A percentile compares a stretch with the other conserved stretches of the same genome.
Conservation (phyloP, 2,329 filamentous ascomycete genomes). For the Talaromyces atroroseus region DNA sequence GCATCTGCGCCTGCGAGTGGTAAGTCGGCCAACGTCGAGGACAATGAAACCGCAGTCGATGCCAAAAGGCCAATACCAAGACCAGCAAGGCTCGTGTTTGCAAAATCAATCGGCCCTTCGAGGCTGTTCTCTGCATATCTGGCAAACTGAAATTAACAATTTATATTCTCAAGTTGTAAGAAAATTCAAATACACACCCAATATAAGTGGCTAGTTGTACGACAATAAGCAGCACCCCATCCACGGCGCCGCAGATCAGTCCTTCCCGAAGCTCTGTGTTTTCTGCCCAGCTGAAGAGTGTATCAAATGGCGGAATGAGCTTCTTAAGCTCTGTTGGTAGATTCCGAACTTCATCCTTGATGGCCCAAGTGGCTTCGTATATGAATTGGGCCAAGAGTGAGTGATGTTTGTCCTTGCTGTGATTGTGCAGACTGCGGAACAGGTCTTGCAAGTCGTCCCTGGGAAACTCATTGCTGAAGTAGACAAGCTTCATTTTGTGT, state of each 20-base stretch:
- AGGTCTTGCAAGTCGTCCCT: slow-evolving; percentile 40
- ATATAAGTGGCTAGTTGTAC: slow-evolving; percentile 42
- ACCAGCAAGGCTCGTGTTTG: slow-evolving; percentile 32
- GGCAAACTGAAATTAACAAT: not conserved
- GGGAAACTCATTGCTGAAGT: slow-evolving; percentile 47
- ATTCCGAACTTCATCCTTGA: slow-evolving; percentile 36
- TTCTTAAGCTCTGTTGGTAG: slow-evolving; percentile 17
- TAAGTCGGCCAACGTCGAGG: slow-evolving; percentile 37
- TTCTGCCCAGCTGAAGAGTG: slow-evolving; percentile 10
- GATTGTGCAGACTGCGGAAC: slow-evolving; percentile 34
- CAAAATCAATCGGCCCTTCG: slow-evolving; percentile 19
- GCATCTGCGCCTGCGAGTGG: slow-evolving; percentile 38
- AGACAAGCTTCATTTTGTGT: slow-evolving; percentile 16
- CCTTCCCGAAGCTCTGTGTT: slow-evolving; percentile 33
- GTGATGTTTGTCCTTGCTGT: slow-evolving; percentile 37
- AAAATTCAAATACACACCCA: slow-evolving; percentile 33
- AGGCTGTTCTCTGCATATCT: slow-evolving; percentile 28
- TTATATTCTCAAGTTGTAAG: not conserved
- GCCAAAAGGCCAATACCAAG: slow-evolving; percentile 45
- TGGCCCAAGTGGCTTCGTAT: slow-evolving; percentile 32
- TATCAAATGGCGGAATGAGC: slow-evolving; percentile 20
- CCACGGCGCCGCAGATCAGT: slow-evolving; percentile 40
- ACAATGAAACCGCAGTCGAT: slow-evolving; percentile 38
- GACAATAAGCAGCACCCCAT: slow-evolving; percentile 39
- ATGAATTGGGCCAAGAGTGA: slow-evolving; percentile 38